Evolutionary conservation across 805 yeast species (phyloP).

Genomic region (Cyberlindnera subsufficiens): DNA sequence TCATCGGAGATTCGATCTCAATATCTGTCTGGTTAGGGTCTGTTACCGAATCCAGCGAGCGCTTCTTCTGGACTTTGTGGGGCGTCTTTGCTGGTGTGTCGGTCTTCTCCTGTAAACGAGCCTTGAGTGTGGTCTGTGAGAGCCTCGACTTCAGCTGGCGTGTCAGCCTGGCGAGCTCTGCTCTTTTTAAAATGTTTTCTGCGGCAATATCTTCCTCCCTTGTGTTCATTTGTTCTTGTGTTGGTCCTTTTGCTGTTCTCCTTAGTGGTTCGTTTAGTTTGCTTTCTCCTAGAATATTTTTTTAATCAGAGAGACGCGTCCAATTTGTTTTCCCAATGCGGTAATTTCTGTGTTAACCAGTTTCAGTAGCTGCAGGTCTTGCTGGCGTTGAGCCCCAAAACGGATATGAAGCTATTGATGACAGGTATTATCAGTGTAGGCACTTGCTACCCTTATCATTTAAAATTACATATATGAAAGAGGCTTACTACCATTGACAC

Average conservation of each 20-base stretch:
- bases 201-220: slow-evolving; percentile 35
- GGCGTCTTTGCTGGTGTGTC: slow-evolving; percentile 1
- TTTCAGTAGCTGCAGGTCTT: not conserved
- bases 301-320: slow-evolving; percentile 1
- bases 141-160: slow-evolving; percentile 37
- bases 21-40: slow-evolving; percentile 20
- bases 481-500: no score
- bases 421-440: no score
- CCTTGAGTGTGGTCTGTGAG: slow-evolving; percentile 34
- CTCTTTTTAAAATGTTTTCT: slow-evolving; percentile 38
- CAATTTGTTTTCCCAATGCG: slow-evolving; percentile 1
- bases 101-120: slow-evolving; percentile 13
- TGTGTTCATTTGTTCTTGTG: slow-evolving; percentile 5
- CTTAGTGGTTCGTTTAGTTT: no score
- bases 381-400: no score
- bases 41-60: slow-evolving; percentile 13
- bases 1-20: slow-evolving; percentile 17
- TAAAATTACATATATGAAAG: no score
- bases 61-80: slow-evolving; percentile 11
- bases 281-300: no score
- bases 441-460: no score
- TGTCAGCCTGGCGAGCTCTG: slow-evolving; percentile 40
- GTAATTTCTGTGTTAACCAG: not conserved
- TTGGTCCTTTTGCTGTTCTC: not conserved
- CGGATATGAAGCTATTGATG: no score